Base-by-base conservation (phyloP, 768 basidiomycete genomes). In the Xanthoconium stramineum region DNA sequence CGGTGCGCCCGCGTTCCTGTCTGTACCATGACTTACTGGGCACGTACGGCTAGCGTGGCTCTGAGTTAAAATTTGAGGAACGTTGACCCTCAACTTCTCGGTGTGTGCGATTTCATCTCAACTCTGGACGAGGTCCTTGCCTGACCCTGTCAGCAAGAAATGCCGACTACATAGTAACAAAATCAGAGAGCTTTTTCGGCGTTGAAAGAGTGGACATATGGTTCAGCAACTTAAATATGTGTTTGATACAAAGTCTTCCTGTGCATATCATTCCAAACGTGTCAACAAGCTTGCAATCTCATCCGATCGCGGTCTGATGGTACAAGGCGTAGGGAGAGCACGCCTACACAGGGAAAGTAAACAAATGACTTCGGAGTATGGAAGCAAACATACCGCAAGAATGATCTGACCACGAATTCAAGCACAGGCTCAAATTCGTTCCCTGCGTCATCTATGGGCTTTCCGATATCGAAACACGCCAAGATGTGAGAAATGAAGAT, bases 141-240 rank as follows among this genome's bases (percentile, higher is more conserved):
- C 87, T 59, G 64, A 76, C 6, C 88, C 88, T 6, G 69, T 75
- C 20, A 75, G 76, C 55, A 93, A 66, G 69, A 80, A 92, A 61
- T 91, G n/a, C n/a, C n/a, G n/a, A n/a, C n/a, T n/a, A n/a, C n/a
- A n/a, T n/a, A n/a, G n/a, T n/a, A n/a, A n/a, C n/a, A n/a, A n/a
- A n/a, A n/a, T n/a, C n/a, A n/a, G n/a, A n/a, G n/a, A n/a, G n/a
- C n/a, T n/a, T n/a, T n/a, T n/a, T n/a, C n/a, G n/a, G n/a, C n/a
- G n/a, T n/a, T n/a, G n/a, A n/a, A n/a, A n/a, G n/a, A n/a, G n/a
- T n/a, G n/a, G n/a, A n/a, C n/a, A n/a, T n/a, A n/a, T n/a, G n/a
- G n/a, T n/a, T n/a, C n/a, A n/a, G n/a, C n/a, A n/a, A n/a, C n/a
- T n/a, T n/a, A n/a, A n/a, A n/a, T n/a, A n/a, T n/a, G n/a, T n/a